phyloP scores from a whole-genome alignment of 2,329 filamentous ascomycete species.

The Pseudogymnoascus sp. region DNA sequence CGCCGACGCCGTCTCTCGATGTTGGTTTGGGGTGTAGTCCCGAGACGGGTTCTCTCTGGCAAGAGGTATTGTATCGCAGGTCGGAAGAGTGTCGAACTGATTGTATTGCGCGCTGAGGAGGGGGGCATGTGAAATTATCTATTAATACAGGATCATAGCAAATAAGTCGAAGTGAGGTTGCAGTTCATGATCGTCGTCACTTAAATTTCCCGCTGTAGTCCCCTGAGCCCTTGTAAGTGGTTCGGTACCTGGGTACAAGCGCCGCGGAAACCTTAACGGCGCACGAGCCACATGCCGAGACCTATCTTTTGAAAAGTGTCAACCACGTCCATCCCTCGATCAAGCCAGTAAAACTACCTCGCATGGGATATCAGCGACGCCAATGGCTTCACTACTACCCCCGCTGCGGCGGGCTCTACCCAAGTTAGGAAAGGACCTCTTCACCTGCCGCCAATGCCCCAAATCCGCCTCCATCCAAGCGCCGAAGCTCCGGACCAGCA shows the following conservation, averaged over 20 bases:
- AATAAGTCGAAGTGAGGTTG: not conserved
- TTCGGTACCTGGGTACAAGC: constrained; percentile 5
- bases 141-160: not conserved
- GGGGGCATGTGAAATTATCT: constrained; percentile 16
- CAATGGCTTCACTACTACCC: constrained; percentile 28
- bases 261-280: not conserved
- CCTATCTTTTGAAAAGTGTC: not conserved
- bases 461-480: constrained; percentile 4
- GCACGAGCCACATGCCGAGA: constrained; percentile 1
- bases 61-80: constrained; percentile 33
- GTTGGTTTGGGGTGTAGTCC: not conserved
- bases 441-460: constrained; percentile 26
- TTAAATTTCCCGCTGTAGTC: constrained; percentile 1
- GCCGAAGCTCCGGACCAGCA: constrained; percentile 3
- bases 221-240: constrained; percentile 6
- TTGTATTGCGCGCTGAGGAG: constrained; percentile 26
- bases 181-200: constrained; percentile 1
- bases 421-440: constrained; percentile 24
- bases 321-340: not conserved
- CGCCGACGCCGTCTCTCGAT: not conserved
- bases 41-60: constrained; percentile 12
- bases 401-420: constrained; percentile 24
- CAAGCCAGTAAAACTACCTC: constrained; percentile 1
- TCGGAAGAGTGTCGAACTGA: constrained; percentile 29
- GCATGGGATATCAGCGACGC: constrained; percentile 4